phyloP scores from a whole-genome alignment of 1,284 basidiomycete species.

The Ceratobasidium sp. region DNA sequence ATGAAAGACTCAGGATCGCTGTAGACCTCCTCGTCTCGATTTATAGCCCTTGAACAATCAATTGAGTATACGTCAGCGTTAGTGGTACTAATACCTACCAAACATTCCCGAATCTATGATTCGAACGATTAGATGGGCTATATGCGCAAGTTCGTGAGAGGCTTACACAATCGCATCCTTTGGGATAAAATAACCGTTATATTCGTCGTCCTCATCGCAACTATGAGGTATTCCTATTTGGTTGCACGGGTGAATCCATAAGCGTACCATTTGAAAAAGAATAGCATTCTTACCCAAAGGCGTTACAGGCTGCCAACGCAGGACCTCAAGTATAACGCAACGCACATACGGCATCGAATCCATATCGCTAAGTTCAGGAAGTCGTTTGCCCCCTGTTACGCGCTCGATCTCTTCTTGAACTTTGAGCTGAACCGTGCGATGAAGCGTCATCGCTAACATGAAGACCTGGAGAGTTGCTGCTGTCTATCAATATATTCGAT shows the following conservation, averaged over 20 bases:
- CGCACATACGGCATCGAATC: conserved; percentile 24
- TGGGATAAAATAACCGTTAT: conserved; percentile 22
- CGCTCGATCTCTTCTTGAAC: conserved; percentile 17
- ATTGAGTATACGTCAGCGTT: not conserved
- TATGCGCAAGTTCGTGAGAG: not conserved
- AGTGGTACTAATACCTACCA: conserved; percentile 5
- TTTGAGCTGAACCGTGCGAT: conserved; percentile 15
- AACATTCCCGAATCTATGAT: conserved; percentile 21
- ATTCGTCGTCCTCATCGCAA: conserved; percentile 2
- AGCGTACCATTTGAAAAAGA: not conserved
- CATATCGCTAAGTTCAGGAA: conserved; percentile 5
- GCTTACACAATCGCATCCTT: conserved; percentile 23
- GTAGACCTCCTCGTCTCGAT: conserved; percentile 13
- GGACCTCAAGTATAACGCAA: conserved; percentile 20
- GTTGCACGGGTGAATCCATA: too few species aligned
- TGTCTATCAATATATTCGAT: not conserved
- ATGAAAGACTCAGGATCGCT: conserved; percentile 18
- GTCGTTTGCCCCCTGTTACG: conserved; percentile 13
- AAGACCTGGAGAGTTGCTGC: conserved; percentile 22
- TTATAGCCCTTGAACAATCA: conserved; percentile 18
- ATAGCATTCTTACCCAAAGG: not conserved
- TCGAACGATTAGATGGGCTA: not conserved
- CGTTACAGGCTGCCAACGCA: conserved; percentile 28
- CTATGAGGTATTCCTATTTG: conserved; percentile 16
- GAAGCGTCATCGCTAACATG: conserved; percentile 15